Evolutionary conservation across 192 early-diverging fungal genomes (phyloP), one percentile per base, ranked within the genome.

Genomic region (Gryganskiella cystojenkinii): DNA sequence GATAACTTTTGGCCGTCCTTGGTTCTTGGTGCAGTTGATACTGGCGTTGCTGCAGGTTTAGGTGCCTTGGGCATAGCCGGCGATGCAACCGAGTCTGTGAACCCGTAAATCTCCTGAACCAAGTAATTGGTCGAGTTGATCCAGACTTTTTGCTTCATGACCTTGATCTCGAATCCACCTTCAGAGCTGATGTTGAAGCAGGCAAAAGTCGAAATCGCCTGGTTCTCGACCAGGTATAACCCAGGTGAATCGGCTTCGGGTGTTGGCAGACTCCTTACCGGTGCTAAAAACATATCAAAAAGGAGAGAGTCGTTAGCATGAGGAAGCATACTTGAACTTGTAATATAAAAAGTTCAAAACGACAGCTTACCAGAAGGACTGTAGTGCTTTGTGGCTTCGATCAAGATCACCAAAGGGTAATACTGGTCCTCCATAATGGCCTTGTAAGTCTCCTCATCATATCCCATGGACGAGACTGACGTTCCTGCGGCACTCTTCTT

Each of bases 21-120:
- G n/a, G 33, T n/a, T 33, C 42, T 35, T 66, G 7, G 17, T 15
- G 33, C n/a, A 25, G 25, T 3, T 19, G 27, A 19, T 20, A 10
- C 2, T 20, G 57, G 54, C 8, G 31, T 3, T 3, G 64, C 31
- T 6, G 55, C 25, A 8, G 20, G 55, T 19, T 58, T 45, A 24
- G 65, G 34, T 6, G 46, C 22, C 27, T 64, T 73, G 27, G 63
- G 43, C 20, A 49, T 27, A 9, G 65, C 40, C 17, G 74, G 5
- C 43, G 35, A 56, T 5, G 54, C 10, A 14, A 64, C 61, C 28
- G 74, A 78, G 15, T 87, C 84, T 13, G 80, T 71, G 33, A 84
- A 85, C 3, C 89, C 89, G 50, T 82, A 90, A 15, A 90, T 86
- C 50, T 90, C 89, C 64, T 89, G 89, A 13, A 90, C 55, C 14